A percentile compares a stretch with the other conserved stretches of the same genome.
phyloP scores from a whole-genome alignment of 1,284 basidiomycete species.

The Microbotryum silenes-acaulis region DNA sequence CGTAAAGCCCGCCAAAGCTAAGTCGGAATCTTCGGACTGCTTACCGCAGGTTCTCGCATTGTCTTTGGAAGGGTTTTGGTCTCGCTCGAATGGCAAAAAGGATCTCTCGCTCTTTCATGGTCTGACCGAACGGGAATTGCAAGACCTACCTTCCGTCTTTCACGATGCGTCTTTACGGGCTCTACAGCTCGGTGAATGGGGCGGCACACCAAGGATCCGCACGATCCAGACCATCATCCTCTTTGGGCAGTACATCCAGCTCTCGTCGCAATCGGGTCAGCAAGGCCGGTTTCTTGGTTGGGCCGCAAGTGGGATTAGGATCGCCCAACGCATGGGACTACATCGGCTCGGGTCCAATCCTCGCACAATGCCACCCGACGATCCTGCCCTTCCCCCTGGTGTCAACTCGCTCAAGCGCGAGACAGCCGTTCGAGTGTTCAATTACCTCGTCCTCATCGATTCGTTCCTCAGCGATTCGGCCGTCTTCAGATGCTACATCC shows the following conservation, averaged over 20 bases:
- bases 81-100: conserved; percentile 17
- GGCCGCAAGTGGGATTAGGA: conserved; percentile 22
- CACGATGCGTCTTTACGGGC: conserved; percentile 31
- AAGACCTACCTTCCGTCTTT: conserved; percentile 29
- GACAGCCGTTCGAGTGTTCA: conserved; percentile 24
- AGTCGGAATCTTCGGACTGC: not conserved
- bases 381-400: conserved; percentile 32
- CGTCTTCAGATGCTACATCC: conserved; percentile 14
- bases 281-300: conserved; percentile 28
- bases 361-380: conserved; percentile 31
- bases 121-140: conserved; percentile 22
- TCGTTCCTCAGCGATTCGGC: conserved; percentile 24
- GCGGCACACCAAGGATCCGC: conserved; percentile 30
- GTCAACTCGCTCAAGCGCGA: conserved; percentile 29
- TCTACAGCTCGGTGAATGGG: conserved; percentile 32
- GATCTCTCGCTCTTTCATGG: conserved; percentile 27
- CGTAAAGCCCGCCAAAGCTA: no score
- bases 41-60: conserved; percentile 27
- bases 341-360: conserved; percentile 26
- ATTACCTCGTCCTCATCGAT: conserved; percentile 23
- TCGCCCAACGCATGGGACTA: conserved; percentile 30
- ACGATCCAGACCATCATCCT: conserved; percentile 29
- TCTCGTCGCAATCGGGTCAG: conserved; percentile 22
- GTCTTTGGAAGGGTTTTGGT: conserved; percentile 31
- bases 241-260: conserved; percentile 30